Evolutionary conservation across 139 green algal species (phyloP).

Genomic region (Chlorella sp.): DNA sequence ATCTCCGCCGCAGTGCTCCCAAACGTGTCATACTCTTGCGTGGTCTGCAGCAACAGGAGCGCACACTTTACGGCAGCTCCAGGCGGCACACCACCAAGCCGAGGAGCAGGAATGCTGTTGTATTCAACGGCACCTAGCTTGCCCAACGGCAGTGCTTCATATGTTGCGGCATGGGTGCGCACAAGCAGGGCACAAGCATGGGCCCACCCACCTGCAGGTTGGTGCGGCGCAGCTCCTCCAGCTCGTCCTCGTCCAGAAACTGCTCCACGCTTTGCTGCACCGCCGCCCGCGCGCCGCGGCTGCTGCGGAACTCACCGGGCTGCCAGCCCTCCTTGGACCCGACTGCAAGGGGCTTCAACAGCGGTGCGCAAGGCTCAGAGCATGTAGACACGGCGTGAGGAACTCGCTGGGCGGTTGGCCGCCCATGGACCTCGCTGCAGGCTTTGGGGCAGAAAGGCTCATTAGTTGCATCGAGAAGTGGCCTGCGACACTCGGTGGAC

Average conservation of each 20-base stretch:
- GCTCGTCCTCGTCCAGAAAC: slow-evolving; percentile 97
- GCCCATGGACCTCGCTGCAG: too few species aligned
- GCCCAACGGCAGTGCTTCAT: too few species aligned
- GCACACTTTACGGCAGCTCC: not conserved
- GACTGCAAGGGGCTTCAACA: not conserved
- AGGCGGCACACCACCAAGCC: not conserved
- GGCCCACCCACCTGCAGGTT: slow-evolving; percentile 20
- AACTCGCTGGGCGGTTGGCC: too few species aligned
- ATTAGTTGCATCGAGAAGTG: too few species aligned
- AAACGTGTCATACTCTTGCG: slow-evolving; percentile 86
- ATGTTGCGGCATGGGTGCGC: not conserved
- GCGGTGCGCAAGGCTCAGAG: not conserved
- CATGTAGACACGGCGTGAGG: not conserved
- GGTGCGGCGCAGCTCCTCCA: slow-evolving; percentile 58
- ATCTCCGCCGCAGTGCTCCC: slow-evolving; percentile 55
- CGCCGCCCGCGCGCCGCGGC: slow-evolving; percentile 52
- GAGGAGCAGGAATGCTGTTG: not conserved
- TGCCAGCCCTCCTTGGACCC: slow-evolving; percentile 82
- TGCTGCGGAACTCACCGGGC: slow-evolving; percentile 80
- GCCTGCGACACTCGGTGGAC: too few species aligned
- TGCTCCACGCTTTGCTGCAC: slow-evolving; percentile 78
- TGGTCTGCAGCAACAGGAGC: slow-evolving; percentile 6
- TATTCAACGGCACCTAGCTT: not conserved
- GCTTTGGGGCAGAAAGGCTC: too few species aligned
- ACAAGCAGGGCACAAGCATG: too few species aligned